Evolutionary conservation across 2,329 filamentous ascomycete genomes (phyloP).

Genomic region (Exophiala sideris): DNA sequence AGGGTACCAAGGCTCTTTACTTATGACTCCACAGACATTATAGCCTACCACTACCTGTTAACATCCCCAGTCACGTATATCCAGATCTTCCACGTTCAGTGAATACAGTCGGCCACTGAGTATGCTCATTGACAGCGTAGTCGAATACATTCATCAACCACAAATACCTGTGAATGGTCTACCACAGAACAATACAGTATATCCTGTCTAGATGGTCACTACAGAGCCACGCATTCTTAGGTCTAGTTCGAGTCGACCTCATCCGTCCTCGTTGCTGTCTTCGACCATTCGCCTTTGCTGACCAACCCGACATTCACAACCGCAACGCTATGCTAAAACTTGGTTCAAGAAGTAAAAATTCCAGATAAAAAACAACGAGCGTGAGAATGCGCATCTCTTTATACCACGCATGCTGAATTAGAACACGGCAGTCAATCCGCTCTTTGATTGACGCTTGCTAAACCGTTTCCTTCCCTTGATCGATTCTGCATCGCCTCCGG

Average conservation of each 20-base stretch:
- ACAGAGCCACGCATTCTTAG: too few relatives aligned
- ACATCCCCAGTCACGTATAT: too few relatives aligned
- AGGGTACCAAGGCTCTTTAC: too few relatives aligned
- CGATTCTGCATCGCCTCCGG: slow-evolving; percentile 50
- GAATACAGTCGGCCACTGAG: too few relatives aligned
- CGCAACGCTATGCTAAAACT: slow-evolving; percentile 20
- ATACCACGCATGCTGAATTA: slow-evolving; percentile 38
- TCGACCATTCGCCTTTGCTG: slow-evolving; percentile 10
- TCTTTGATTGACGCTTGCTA: slow-evolving; percentile 90
- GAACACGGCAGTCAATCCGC: slow-evolving; percentile 86
- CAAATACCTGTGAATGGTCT: neutral
- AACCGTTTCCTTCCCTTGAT: slow-evolving; percentile 64
- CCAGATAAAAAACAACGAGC: neutral
- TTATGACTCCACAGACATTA: too few relatives aligned
- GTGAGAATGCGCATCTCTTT: neutral
- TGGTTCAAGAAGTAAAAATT: slow-evolving; percentile 12
- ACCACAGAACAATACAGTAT: too few relatives aligned
- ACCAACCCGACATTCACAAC: slow-evolving; percentile 10
- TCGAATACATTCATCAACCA: neutral
- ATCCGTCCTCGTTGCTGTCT: neutral
- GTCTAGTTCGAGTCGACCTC: too few relatives aligned
- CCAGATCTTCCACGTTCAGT: too few relatives aligned
- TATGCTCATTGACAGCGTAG: neutral
- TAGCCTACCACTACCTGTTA: too few relatives aligned
- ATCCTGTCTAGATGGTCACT: slow-evolving; percentile 18